Conservation (phyloP, 1,284 basidiomycete genomes). For the Puccinia triticina region DNA sequence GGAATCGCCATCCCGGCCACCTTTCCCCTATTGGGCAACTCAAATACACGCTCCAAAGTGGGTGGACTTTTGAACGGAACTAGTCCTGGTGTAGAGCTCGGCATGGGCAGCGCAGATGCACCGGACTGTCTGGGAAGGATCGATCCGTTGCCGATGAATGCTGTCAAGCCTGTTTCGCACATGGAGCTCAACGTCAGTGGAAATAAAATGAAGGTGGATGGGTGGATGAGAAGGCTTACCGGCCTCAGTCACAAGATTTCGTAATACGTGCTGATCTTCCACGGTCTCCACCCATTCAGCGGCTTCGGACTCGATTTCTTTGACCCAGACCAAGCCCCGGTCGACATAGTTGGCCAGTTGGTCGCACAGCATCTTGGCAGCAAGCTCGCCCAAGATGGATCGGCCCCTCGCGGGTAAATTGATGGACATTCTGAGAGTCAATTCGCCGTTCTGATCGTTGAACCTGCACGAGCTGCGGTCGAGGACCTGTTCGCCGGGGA, state of each 20-base stretch:
- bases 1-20: slow-evolving; percentile 47
- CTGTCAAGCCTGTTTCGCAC: slow-evolving; percentile 33
- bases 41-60: slow-evolving; percentile 33
- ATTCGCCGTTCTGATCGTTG: slow-evolving; percentile 19
- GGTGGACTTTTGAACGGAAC: slow-evolving; percentile 46
- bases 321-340: slow-evolving; percentile 26
- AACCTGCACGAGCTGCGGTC: slow-evolving; percentile 39
- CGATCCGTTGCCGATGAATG: slow-evolving; percentile 48
- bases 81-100: slow-evolving; percentile 28
- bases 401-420: slow-evolving; percentile 41
- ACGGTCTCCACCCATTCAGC: slow-evolving; percentile 41
- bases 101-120: slow-evolving; percentile 44
- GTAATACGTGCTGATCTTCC: slow-evolving; percentile 43
- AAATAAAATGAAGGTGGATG: neutral
- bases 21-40: slow-evolving; percentile 34
- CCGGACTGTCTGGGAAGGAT: slow-evolving; percentile 44
- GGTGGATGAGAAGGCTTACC: slow-evolving; percentile 18
- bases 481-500: slow-evolving; percentile 39
- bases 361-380: slow-evolving; percentile 32
- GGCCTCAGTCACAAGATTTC: slow-evolving; percentile 38
- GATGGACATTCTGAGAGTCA: slow-evolving; percentile 34
- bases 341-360: slow-evolving; percentile 26
- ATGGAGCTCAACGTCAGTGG: neutral
- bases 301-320: slow-evolving; percentile 34
- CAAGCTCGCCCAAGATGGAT: slow-evolving; percentile 41